Evolutionary conservation across 805 yeast genomes (phyloP), one percentile per base, ranked within the genome.

Genomic region (Spencermartinsiella europaea): DNA sequence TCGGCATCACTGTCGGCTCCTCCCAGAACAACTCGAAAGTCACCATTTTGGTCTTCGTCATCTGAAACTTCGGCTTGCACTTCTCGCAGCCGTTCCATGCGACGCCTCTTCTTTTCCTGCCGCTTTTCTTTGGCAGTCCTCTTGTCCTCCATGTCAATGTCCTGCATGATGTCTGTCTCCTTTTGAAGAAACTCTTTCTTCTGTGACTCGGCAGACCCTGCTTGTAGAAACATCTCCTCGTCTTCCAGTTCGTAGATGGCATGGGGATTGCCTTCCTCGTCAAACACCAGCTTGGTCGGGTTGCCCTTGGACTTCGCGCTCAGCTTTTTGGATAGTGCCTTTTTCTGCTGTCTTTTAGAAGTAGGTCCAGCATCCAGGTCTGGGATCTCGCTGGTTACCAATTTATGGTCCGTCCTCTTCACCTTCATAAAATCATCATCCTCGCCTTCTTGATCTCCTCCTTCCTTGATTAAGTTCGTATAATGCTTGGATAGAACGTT

Each of bases 261-360:
- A 65, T 91, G 98, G 0, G 98, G 83, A 3, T 73, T 74, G 21
- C 99, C 99, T 2, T 91, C 97, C 52, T 93, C 99, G 61, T 93
- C 99, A 61, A 91, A 93, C 46, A 77, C 74, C 56, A 91, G 64
- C 63, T 89, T 93, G 17, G 84, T 79, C 15, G 96, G 83, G 47
- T 79, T 76, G 1, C 87, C 86, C 51, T 76, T 76, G 12, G 72
- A 62, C 40, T 80, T 69, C 20, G 80, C 55, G 1, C 89, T 77
- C 34, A 79, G 76, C 63, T 91, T 93, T 70, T 85, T 89, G 10
- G 96, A 86, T 33, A 90, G 71, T 0, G 97, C 97, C 56, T 79
- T 81, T 72, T 87, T 93, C 37, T 79, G 80, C 3, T 83, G 82
- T 56, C 99, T 77, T 61, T 85, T 93, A 1, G 98, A 91, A 0